Conservation (phyloP, 192 early-diverging fungal species). For the Allomyces macrogynus region DNA sequence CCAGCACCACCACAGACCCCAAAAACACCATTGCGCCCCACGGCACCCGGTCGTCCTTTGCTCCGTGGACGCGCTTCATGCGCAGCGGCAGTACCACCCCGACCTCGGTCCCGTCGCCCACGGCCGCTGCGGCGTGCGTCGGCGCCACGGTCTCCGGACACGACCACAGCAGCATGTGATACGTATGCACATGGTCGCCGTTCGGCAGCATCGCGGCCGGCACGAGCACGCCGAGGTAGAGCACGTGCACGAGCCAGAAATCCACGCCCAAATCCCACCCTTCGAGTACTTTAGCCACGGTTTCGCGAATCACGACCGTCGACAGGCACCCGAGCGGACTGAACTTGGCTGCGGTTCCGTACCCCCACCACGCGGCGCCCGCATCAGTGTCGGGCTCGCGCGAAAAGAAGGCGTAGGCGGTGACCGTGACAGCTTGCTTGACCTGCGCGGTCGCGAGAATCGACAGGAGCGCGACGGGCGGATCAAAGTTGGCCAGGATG, state of each 20-base stretch:
- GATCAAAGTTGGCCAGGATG: background rate
- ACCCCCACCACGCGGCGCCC: too few relatives aligned
- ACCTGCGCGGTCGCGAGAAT: background rate
- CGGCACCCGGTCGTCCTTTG: too few relatives aligned
- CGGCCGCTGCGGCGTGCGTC: too few relatives aligned
- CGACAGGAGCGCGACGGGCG: background rate
- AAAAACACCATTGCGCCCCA: too few relatives aligned
- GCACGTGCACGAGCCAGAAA: background rate
- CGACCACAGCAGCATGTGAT: background rate
- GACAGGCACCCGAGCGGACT: background rate
- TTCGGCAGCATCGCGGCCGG: background rate
- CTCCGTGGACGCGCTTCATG: too few relatives aligned
- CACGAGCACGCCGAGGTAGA: background rate
- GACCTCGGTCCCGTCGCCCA: too few relatives aligned
- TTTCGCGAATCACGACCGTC: background rate
- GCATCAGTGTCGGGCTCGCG: background rate
- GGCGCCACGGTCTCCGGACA: background rate
- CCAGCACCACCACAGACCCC: too few relatives aligned
- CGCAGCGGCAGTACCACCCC: too few relatives aligned
- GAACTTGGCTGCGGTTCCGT: too few relatives aligned
- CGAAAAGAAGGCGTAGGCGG: background rate
- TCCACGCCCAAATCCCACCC: background rate
- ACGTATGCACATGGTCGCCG: background rate
- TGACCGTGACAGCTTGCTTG: background rate
- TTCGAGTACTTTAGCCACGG: background rate